A percentile compares a stretch with the other conserved stretches of the same genome.
Conservation (phyloP, 495 filamentous ascomycete genomes). For the Neurospora pannonica region DNA sequence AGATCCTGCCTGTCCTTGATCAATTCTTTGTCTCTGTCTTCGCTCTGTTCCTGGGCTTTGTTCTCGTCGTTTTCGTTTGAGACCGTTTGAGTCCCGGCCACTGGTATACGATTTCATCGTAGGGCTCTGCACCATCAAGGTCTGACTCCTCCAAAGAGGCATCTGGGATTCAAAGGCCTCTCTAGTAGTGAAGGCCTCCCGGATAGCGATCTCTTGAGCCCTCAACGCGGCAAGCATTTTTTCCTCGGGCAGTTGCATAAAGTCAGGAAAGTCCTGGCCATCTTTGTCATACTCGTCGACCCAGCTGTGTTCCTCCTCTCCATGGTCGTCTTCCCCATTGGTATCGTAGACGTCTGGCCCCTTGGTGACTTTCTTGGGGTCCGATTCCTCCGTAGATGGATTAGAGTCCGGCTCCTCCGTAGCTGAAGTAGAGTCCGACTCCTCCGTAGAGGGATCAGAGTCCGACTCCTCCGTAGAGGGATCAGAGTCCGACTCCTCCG, state of each 20-base stretch:
- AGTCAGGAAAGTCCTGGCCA: background rate
- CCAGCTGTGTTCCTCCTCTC: background rate
- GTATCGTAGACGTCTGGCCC: background rate
- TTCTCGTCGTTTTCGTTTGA: background rate
- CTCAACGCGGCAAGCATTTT: background rate
- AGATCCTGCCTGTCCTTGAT: background rate
- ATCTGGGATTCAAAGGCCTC: background rate
- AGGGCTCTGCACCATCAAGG: background rate
- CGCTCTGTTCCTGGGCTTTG: background rate
- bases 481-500: background rate
- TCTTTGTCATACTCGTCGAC: background rate
- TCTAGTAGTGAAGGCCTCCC: background rate
- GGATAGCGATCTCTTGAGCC: background rate
- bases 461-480: background rate
- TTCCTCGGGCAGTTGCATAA: accelerated
- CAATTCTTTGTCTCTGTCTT: too few species aligned
- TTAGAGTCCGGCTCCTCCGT: background rate
- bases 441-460: too few species aligned
- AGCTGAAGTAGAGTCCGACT: too few species aligned
- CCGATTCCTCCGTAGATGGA: background rate
- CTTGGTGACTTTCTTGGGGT: background rate
- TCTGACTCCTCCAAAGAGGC: too few species aligned
- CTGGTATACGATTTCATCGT: background rate
- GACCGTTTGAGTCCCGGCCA: background rate
- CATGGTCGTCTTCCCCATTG: background rate